Percentiles rank a stretch among this genome's conserved stretches.
Evolutionary conservation across 306 rosid species (phyloP).

Genomic region (Lupinus albus): DNA sequence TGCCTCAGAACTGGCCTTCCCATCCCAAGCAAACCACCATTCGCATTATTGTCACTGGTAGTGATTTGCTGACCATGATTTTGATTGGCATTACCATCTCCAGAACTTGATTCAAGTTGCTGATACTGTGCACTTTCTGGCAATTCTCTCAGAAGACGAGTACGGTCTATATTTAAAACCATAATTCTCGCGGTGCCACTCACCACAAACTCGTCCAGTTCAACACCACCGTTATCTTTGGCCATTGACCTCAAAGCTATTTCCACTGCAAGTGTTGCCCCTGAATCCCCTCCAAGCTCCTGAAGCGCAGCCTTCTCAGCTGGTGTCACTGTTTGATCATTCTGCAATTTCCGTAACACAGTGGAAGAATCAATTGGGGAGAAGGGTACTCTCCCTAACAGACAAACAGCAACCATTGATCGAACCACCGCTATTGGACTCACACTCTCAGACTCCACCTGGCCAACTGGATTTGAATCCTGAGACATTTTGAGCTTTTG

Average conservation of each 20-base stretch:
- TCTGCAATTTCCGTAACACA: constrained; percentile 81
- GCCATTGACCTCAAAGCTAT: constrained; percentile 92
- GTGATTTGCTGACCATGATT: constrained; percentile 54
- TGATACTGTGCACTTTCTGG: constrained; percentile 68
- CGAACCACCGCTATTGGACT: constrained; percentile 72
- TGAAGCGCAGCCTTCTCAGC: constrained; percentile 72
- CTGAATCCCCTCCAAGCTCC: constrained; percentile 83
- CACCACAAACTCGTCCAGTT: constrained; percentile 87
- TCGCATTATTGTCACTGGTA: constrained; percentile 44
- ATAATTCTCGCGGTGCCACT: constrained; percentile 86
- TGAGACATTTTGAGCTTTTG: constrained; percentile 39
- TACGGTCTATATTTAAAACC: constrained; percentile 78
- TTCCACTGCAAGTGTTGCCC: constrained; percentile 81
- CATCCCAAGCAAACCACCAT: constrained; percentile 65
- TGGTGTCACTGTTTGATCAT: constrained; percentile 59
- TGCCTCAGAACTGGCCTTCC: constrained; percentile 65
- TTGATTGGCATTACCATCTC: constrained; percentile 56
- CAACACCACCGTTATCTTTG: constrained; percentile 78
- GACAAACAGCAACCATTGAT: constrained; percentile 80
- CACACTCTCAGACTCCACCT: constrained; percentile 47
- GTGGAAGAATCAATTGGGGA: constrained; percentile 84
- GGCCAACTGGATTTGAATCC: constrained; percentile 36
- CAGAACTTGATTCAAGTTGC: constrained; percentile 50
- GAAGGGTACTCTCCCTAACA: constrained; percentile 81
- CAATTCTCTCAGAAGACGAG: constrained; percentile 76